Conservation (phyloP, 306 rosid genomes). For the Canavalia ensiformis region DNA sequence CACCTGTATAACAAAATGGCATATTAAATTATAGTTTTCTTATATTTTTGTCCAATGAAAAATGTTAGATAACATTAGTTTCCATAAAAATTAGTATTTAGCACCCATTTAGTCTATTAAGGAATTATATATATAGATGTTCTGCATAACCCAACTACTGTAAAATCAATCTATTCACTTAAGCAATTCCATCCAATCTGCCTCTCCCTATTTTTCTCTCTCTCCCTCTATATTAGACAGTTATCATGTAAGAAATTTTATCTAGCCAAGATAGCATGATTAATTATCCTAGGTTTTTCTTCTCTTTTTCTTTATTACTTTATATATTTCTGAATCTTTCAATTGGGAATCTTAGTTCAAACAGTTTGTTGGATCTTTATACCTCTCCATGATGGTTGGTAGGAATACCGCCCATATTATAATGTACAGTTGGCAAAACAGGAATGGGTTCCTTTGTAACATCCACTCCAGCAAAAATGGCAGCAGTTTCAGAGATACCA, state of each 20-base stretch:
- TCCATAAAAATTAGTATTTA: too few relatives aligned
- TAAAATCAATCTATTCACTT: too few relatives aligned
- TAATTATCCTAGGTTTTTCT: not conserved
- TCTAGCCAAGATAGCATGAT: not conserved
- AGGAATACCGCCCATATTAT: slow-evolving; percentile 97
- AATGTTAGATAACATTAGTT: too few relatives aligned
- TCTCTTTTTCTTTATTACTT: too few relatives aligned
- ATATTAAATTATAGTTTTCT: not conserved
- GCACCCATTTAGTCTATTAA: too few relatives aligned
- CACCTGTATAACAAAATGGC: slow-evolving; percentile 58
- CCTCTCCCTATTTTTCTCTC: too few relatives aligned
- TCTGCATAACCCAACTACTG: too few relatives aligned
- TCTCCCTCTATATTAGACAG: not conserved
- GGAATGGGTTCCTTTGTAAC: slow-evolving; percentile 97
- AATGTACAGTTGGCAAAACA: slow-evolving; percentile 94
- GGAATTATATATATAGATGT: too few relatives aligned
- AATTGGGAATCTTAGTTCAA: not conserved
- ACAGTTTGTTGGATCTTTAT: slow-evolving; percentile 38
- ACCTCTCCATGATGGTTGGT: slow-evolving; percentile 94
- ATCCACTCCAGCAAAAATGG: slow-evolving; percentile 98
- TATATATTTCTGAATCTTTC: not conserved
- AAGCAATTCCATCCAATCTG: too few relatives aligned
- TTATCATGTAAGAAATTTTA: not conserved
- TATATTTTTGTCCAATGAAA: not conserved
- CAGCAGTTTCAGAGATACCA: slow-evolving; percentile 99